Evolutionary conservation across 441 rosid genomes (phyloP).

Genomic region (Arabidopsis lyrata): DNA sequence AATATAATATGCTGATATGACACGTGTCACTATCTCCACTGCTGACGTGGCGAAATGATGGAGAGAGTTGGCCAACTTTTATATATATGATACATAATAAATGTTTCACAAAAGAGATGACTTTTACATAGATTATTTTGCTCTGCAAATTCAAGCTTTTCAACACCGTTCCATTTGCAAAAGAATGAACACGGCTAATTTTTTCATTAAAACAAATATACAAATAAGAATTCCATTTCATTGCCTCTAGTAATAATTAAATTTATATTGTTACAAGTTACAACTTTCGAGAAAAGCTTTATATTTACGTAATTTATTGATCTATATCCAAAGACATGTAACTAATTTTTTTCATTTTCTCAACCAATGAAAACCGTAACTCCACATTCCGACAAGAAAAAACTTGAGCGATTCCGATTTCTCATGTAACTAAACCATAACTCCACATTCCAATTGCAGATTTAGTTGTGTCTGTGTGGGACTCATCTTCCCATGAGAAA

Average conservation of each 20-base stretch:
- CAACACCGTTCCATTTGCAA: not conserved
- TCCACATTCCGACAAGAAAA: conserved; percentile 80
- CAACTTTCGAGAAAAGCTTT: too few relatives aligned
- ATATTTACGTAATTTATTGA: not conserved
- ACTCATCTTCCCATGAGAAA: conserved; percentile 69
- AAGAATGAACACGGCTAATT: not conserved
- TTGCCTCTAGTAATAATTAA: not conserved
- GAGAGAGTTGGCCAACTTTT: too few relatives aligned
- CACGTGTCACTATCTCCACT: too few relatives aligned
- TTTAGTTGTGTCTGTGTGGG: conserved; percentile 52
- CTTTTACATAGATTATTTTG: too few relatives aligned
- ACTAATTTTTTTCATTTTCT: too few relatives aligned
- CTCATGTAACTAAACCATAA: too few relatives aligned
- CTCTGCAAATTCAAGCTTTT: not conserved
- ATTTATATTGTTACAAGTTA: not conserved
- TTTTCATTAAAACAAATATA: not conserved
- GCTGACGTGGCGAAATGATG: too few relatives aligned
- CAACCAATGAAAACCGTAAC: conserved; percentile 14
- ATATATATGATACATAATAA: too few relatives aligned
- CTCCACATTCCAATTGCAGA: conserved; percentile 59
- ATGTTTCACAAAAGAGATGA: too few relatives aligned
- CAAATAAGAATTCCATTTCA: not conserved
- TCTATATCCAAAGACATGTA: not conserved
- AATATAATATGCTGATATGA: too few relatives aligned
- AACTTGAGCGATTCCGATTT: too few relatives aligned